A percentile compares a stretch with the other conserved stretches of the same genome.
phyloP scores from a whole-genome alignment of 768 basidiomycete species.

The Suillus fuscotomentosus region DNA sequence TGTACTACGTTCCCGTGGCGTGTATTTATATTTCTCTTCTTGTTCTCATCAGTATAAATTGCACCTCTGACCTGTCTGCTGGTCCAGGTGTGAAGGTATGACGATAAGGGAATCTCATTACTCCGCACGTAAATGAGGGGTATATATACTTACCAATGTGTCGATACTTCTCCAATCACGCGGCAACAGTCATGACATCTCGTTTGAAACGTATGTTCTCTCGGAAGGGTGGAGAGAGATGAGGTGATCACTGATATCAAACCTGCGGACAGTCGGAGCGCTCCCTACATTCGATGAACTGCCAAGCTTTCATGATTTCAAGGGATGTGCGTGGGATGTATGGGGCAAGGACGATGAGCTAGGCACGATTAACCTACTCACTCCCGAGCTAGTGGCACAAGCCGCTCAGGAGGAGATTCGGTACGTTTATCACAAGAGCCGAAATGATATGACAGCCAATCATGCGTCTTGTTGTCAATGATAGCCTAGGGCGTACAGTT shows the following conservation, averaged over 20 bases:
- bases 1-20: conserved; percentile 14
- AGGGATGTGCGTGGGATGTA: conserved; percentile 66
- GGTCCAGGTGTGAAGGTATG: conserved; percentile 9
- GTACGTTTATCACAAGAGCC: conserved; percentile 33
- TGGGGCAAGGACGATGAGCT: conserved; percentile 68
- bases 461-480: background rate
- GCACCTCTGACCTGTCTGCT: conserved; percentile 14
- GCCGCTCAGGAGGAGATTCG: conserved; percentile 58
- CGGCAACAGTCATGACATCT: conserved; percentile 13
- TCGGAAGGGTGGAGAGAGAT: conserved; percentile 9
- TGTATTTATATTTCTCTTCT: conserved; percentile 25
- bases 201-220: conserved; percentile 17
- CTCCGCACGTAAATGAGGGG: background rate
- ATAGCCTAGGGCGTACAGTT: conserved; percentile 42
- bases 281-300: conserved; percentile 50
- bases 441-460: background rate
- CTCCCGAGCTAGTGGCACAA: conserved; percentile 57
- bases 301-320: conserved; percentile 38
- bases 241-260: background rate
- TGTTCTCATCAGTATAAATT: conserved; percentile 9
- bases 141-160: conserved; percentile 3
- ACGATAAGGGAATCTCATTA: background rate
- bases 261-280: conserved; percentile 14
- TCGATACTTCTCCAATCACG: conserved; percentile 1
- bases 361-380: conserved; percentile 66